Conservation (phyloP, 2,329 filamentous ascomycete genomes). For the Trichoderma koningiopsis region DNA sequence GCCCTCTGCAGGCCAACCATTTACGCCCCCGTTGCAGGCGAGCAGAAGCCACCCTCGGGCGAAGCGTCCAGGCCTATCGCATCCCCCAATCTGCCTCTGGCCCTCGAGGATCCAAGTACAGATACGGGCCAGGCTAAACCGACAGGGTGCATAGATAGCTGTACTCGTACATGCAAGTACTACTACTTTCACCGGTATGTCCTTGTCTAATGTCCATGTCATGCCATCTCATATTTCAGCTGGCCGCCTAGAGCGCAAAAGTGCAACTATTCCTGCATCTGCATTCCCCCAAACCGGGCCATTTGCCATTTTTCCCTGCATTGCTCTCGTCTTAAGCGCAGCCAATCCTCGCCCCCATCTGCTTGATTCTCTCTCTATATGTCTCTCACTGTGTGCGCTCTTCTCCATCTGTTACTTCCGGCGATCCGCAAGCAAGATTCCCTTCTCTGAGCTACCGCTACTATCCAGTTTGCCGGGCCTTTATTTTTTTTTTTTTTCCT, state of each 20-base stretch:
- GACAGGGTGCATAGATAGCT: neutral
- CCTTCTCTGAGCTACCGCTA: neutral
- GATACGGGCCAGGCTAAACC: neutral
- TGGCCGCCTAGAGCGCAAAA: neutral
- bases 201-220: neutral
- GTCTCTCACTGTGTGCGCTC: neutral
- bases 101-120: neutral
- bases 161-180: neutral
- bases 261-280: neutral
- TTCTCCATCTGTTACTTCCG: neutral
- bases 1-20: constrained; percentile 3
- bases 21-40: constrained; percentile 11
- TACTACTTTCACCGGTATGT: neutral
- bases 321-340: neutral
- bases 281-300: neutral
- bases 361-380: neutral
- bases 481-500: neutral
- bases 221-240: neutral
- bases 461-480: neutral
- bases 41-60: neutral
- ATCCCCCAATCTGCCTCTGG: neutral
- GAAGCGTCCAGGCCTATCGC: neutral
- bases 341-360: neutral
- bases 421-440: neutral
- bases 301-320: neutral